These are phyloP conservation scores for Cajanus cajan DNA, from an alignment of 306 rosid genomes.

Conservation along the genomic window DNA sequence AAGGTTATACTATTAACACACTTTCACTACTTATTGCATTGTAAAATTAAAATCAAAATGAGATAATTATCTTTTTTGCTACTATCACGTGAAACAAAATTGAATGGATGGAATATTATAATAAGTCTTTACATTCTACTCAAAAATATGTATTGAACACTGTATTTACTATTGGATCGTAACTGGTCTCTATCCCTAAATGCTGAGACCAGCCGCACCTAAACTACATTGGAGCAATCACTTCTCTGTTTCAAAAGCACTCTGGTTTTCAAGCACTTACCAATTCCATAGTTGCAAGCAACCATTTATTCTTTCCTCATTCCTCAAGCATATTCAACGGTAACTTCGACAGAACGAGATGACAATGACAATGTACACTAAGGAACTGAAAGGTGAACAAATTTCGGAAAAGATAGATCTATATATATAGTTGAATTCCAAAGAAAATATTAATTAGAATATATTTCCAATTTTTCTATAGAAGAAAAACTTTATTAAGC, in stretches of 20 bases:
- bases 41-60: too few species aligned
- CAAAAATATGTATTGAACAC: too few species aligned
- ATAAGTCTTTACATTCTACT: too few species aligned
- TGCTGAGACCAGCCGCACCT: not conserved
- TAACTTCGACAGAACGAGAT: not conserved
- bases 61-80: too few species aligned
- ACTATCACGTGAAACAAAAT: too few species aligned
- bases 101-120: too few species aligned
- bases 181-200: not conserved
- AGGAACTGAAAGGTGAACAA: not conserved
- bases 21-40: too few species aligned
- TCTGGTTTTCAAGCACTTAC: not conserved
- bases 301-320: not conserved
- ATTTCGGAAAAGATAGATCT: not conserved
- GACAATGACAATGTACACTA: not conserved
- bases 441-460: too few species aligned
- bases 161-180: not conserved
- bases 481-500: too few species aligned
- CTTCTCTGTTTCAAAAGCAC: not conserved
- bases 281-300: not conserved
- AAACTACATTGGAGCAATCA: not conserved
- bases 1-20: too few species aligned
- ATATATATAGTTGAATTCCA: not conserved
- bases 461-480: too few species aligned
- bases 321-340: not conserved